These are phyloP conservation scores for Aureobasidium uvarum DNA, from an alignment of 2,329 filamentous ascomycete genomes.

Conservation along the genomic window DNA sequence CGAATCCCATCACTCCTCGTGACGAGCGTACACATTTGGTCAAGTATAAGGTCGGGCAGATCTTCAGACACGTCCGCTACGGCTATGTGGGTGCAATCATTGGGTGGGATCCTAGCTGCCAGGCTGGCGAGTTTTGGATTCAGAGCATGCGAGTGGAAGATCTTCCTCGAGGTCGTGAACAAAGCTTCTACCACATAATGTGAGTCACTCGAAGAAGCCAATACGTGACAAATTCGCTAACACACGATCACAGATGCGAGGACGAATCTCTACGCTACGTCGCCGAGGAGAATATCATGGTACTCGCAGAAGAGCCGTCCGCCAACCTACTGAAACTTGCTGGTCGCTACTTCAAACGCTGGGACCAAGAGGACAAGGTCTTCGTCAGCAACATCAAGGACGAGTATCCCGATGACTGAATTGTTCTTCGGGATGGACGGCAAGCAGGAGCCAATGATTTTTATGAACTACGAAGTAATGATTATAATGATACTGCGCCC, in stretches of 20 bases:
- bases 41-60: constrained; percentile 71
- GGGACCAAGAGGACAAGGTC: constrained; percentile 61
- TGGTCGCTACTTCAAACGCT: constrained; percentile 85
- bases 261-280: constrained; percentile 71
- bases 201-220: constrained; percentile 52
- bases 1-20: constrained; percentile 42
- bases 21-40: constrained; percentile 41
- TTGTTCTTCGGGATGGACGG: neutral
- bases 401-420: constrained; percentile 82
- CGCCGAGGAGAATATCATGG: constrained; percentile 75
- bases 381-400: constrained; percentile 85
- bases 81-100: constrained; percentile 77
- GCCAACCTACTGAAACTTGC: constrained; percentile 66
- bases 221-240: no score
- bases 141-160: constrained; percentile 62
- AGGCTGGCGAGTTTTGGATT: constrained; percentile 61
- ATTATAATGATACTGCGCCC: neutral
- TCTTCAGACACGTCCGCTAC: constrained; percentile 81
- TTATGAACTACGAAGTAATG: neutral
- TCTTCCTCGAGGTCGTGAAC: constrained; percentile 58
- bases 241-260: constrained; percentile 58
- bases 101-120: constrained; percentile 73
- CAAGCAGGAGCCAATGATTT: neutral
- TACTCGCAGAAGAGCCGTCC: constrained; percentile 54
- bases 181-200: constrained; percentile 85